Conservation (phyloP, 2,329 filamentous ascomycete species). For the Cytospora piceicola region DNA sequence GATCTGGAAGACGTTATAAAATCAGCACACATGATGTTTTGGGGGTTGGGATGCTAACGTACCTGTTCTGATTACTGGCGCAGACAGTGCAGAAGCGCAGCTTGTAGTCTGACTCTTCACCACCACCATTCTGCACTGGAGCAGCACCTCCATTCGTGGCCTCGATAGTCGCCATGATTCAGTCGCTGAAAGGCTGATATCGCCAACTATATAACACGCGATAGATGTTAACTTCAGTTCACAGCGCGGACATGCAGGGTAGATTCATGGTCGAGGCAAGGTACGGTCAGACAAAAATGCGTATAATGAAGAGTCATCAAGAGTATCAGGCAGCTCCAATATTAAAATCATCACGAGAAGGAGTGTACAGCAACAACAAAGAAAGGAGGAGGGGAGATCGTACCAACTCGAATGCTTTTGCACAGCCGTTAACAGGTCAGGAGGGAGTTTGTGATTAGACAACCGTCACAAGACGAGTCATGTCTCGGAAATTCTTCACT, state of each 20-base stretch:
- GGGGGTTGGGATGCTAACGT: slow-evolving; percentile 37
- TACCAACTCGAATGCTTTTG: slow-evolving; percentile 14
- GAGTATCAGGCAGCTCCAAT: slow-evolving; percentile 75
- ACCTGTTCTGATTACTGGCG: slow-evolving; percentile 97
- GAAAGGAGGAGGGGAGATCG: neutral
- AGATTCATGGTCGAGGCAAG: neutral
- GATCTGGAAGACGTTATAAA: slow-evolving; percentile 55
- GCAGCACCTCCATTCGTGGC: slow-evolving; percentile 44
- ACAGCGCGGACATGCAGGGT: neutral
- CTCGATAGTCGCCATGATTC: slow-evolving; percentile 40
- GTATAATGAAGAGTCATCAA: slow-evolving; percentile 57
- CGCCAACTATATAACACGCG: neutral
- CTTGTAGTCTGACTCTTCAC: slow-evolving; percentile 69
- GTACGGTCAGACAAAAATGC: slow-evolving; percentile 37
- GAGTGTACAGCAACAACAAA: neutral
- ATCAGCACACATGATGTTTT: neutral
- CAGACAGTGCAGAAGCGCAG: slow-evolving; percentile 99
- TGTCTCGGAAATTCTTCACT: slow-evolving; percentile 21
- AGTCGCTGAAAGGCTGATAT: slow-evolving; percentile 29
- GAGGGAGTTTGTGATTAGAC: slow-evolving; percentile 10
- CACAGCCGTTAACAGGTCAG: neutral
- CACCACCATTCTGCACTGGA: slow-evolving; percentile 47
- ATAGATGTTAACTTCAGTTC: slow-evolving; percentile 12
- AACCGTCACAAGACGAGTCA: slow-evolving; percentile 27
- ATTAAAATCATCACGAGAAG: slow-evolving; percentile 57